phyloP scores from a whole-genome alignment of 2,329 filamentous ascomycete genomes.

The Aspergillus sergii region DNA sequence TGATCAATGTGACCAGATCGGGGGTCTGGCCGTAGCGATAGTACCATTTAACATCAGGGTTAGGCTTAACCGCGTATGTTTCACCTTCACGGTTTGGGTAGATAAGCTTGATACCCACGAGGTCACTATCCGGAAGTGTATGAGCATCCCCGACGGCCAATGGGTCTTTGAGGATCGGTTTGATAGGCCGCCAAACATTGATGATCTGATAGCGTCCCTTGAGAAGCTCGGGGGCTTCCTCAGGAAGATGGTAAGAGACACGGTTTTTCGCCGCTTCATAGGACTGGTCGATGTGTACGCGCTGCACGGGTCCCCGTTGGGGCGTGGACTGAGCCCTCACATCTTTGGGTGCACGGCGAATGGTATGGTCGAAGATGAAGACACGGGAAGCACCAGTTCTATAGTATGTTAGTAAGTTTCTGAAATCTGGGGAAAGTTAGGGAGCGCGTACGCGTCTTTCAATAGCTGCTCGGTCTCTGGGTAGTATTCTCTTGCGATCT shows the following conservation, averaged over 20 bases:
- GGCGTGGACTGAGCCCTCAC: conserved; percentile 36
- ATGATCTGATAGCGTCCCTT: conserved; percentile 52
- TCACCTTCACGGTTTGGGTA: conserved; percentile 56
- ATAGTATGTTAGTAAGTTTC: neutral
- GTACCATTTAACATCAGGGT: conserved; percentile 53
- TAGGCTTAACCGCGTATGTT: conserved; percentile 51
- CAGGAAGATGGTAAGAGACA: conserved; percentile 48
- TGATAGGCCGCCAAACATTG: conserved; percentile 56
- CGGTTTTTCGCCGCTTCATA: conserved; percentile 47
- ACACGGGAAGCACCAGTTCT: conserved; percentile 48
- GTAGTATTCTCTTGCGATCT: conserved; percentile 48
- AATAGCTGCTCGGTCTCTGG: conserved; percentile 51
- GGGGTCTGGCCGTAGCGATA: conserved; percentile 56
- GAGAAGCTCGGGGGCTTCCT: conserved; percentile 47
- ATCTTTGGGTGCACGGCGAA: conserved; percentile 42
- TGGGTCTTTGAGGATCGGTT: conserved; percentile 56
- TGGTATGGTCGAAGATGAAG: conserved; percentile 56
- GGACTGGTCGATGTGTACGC: conserved; percentile 57
- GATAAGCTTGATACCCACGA: conserved; percentile 53
- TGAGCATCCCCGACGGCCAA: conserved; percentile 56
- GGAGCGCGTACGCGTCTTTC: conserved; percentile 39
- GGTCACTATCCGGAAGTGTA: conserved; percentile 54
- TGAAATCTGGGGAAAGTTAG: neutral
- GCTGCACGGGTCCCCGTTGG: conserved; percentile 49
- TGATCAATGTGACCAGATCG: conserved; percentile 61